Evolutionary conservation across 306 rosid genomes (phyloP).

Genomic region (Styphnolobium japonicum): DNA sequence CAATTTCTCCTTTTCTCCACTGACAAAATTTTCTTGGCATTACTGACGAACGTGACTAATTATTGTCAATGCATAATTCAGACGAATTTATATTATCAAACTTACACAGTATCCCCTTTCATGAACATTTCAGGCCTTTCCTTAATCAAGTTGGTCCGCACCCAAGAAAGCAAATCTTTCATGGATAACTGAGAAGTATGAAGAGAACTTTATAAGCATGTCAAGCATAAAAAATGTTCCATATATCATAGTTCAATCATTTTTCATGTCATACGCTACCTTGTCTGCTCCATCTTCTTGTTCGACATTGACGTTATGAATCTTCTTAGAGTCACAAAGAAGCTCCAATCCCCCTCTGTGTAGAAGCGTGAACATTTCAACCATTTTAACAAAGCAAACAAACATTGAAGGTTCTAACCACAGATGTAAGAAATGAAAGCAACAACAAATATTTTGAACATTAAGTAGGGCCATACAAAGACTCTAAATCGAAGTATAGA

Average conservation of each 20-base stretch:
- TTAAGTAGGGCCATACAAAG: neutral
- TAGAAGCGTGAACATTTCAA: neutral
- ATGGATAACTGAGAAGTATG: conserved; percentile 57
- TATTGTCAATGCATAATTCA: neutral
- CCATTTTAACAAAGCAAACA: conserved; percentile 26
- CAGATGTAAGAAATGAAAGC: neutral
- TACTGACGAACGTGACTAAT: neutral
- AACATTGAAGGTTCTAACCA: neutral
- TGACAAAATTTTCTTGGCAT: neutral
- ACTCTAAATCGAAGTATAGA: neutral
- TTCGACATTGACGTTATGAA: conserved; percentile 66
- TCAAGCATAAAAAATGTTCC: neutral
- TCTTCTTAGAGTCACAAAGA: conserved; percentile 86
- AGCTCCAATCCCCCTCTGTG: conserved; percentile 92
- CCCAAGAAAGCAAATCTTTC: conserved; percentile 91
- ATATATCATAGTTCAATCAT: neutral
- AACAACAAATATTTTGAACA: neutral
- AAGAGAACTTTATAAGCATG: conserved; percentile 5
- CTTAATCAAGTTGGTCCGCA: conserved; percentile 76
- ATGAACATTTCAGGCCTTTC: conserved; percentile 98
- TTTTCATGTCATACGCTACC: conserved; percentile 33
- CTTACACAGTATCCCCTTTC: conserved; percentile 97
- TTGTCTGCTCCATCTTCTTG: conserved; percentile 51
- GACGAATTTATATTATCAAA: neutral
- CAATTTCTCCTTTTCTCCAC: neutral